Base-by-base conservation (phyloP, 2,329 filamentous ascomycete species). In the Trichoderma lentiforme region DNA sequence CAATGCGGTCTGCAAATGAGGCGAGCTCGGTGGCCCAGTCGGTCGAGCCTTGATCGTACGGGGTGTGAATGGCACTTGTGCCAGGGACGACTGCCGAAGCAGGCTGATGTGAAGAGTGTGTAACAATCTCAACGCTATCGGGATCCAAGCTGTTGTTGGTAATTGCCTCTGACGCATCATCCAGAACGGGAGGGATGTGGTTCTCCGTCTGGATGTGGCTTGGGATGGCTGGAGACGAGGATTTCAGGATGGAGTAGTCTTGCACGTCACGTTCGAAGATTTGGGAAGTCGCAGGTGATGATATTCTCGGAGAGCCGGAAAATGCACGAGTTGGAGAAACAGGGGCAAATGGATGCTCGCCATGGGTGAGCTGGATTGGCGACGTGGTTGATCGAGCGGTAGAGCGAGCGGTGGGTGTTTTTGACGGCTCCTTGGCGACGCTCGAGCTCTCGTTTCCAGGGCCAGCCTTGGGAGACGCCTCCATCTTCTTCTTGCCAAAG, bases 231-330 rank as follows among this genome's bases (percentile, higher is more conserved):
- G 93, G 91, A 3, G 93, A 95, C 73, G 88, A 90, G 73, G 94
- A 92, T 53, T 88, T 84, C n/a, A 89, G 82, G 4, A 88, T 78
- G 21, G 88, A 85, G 77, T 89, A 89, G 78, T 98, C 95, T 81
- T 98, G 95, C 28, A 98, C 95, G 80, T 95, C 93, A 78, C 95
- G 92, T 84, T 98, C 95, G 79, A 98, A 98, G 77, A 98, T 98
- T 76, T 91, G 90, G 5, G 90, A 91, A 32, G 88, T 87, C 12
- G 94, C 93, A 15, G 95, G 93, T 24, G 94, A 97, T 68, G 91
- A 89, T 58, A 95, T 82, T 63, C 92, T 88, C 5, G 94, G 92
- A 9, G 94, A 95, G 11, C 89, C 87, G 14, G 91, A 91, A 58
- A 93, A 82, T 66, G 88, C 89, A 71, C 90, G 88, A 72, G 84